These are phyloP conservation scores for Nepenthes mirabilis DNA, from an alignment of 148 eudicot species.

Conservation along the genomic window DNA sequence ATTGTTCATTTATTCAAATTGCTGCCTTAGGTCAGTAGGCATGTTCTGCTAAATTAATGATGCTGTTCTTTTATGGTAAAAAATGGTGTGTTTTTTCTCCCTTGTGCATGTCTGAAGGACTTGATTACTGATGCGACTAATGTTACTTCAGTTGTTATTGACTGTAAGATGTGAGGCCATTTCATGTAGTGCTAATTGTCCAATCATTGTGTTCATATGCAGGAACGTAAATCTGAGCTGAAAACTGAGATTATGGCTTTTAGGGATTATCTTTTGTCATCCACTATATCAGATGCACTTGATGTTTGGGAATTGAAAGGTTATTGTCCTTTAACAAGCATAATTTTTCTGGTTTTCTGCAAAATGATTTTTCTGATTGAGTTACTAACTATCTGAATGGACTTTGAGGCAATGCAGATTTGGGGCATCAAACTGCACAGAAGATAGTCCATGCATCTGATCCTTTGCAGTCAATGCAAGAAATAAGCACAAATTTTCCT, in stretches of 20 bases:
- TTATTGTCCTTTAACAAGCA: slow-evolving; percentile 9
- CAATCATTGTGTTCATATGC: slow-evolving; percentile 15
- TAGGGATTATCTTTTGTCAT: slow-evolving; percentile 86
- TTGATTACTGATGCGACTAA: no score
- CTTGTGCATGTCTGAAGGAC: slow-evolving; percentile 1
- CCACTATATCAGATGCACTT: slow-evolving; percentile 83
- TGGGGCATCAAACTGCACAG: slow-evolving; percentile 99
- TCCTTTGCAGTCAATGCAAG: slow-evolving; percentile 94
- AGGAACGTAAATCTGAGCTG: slow-evolving; percentile 90
- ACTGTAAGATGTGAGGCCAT: no score
- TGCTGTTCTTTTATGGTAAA: not conserved
- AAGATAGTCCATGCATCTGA: slow-evolving; percentile 94
- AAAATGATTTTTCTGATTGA: not conserved
- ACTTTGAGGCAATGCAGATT: slow-evolving; percentile 28
- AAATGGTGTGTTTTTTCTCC: not conserved
- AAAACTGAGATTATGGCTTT: slow-evolving; percentile 86
- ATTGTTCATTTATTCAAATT: no score
- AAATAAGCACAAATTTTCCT: slow-evolving; percentile 95
- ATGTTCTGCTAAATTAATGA: no score
- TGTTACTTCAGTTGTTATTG: no score
- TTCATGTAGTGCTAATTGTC: not conserved
- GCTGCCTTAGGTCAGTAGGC: no score
- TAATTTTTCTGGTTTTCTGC: not conserved
- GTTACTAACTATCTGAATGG: slow-evolving; percentile 1
- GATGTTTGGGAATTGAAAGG: slow-evolving; percentile 99